Evolutionary conservation across 2,329 filamentous ascomycete species (phyloP), one percentile per base, ranked within the genome.

Genomic region (Chaetothyriales sp.): DNA sequence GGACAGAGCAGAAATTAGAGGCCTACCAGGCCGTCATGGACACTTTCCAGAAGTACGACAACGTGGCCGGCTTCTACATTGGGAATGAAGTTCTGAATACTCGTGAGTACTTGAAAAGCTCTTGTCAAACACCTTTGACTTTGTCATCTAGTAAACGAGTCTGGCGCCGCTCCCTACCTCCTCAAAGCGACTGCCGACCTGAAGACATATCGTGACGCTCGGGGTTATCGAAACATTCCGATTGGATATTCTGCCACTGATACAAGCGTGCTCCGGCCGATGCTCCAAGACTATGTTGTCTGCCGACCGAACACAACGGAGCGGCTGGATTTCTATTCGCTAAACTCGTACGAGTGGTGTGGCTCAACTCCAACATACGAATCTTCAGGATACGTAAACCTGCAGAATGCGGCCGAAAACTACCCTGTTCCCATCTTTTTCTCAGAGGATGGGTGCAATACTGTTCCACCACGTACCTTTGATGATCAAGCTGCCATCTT

Each of bases 351-450:
- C 65, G 83, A 87, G 63, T 86, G 83, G 83, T 86, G 83, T 60
- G 81, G 81, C 54, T 49, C 61, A 15, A 66, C 66, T 19, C 49
- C 55, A n/a, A 64, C 66, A 32, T 88, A 80, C 67, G 57, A 70
- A 22, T 70, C 63, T 18, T 80, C 86, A 2, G 86, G 85, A 51
- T 94, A 94, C 68, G 63, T 71, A 46, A 72, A 73, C 55, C 77
- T 93, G 25, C 75, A 87, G 64, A 66, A 73, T 49, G 80, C 83
- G 57, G 80, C 84, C 5, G 74, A 75, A 39, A 67, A 78, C 60
- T 89, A 87, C 66, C 82, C 80, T 46, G 79, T 93, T n/a, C 87
- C 86, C 18, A 86, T 92, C 60, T 89, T 88, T 73, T 86, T 94
- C 68, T 89, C 85, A 32, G 87, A 94, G 68, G 92, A 86, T 2